Percentiles rank a stretch among this genome's conserved stretches.
phyloP scores from a whole-genome alignment of 208 protist species.

The Willaertia magna region DNA sequence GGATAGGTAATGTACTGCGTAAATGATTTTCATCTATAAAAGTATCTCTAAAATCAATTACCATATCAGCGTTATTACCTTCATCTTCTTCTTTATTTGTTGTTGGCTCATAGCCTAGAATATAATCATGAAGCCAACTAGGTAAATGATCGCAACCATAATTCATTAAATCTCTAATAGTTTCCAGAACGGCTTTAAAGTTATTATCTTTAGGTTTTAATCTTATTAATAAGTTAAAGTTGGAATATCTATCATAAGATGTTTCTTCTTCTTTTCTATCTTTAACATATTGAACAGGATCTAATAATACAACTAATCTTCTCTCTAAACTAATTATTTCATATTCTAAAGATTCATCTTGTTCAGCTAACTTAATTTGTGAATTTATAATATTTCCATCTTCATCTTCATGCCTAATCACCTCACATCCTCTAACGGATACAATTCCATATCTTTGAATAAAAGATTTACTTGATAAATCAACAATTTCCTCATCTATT shows the following conservation, averaged over 20 bases:
- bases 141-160: background rate
- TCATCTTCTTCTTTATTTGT: background rate
- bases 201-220: constrained; percentile 63
- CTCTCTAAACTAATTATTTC: background rate
- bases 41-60: background rate
- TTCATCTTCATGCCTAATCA: constrained; percentile 26
- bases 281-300: background rate
- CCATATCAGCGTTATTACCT: background rate
- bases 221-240: constrained; percentile 60
- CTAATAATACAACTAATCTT: background rate
- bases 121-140: background rate
- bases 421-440: constrained; percentile 22
- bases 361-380: background rate
- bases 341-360: background rate
- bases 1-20: background rate
- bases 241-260: constrained; percentile 26
- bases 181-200: constrained; percentile 66
- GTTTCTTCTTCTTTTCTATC: constrained; percentile 7
- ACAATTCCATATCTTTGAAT: constrained; percentile 12
- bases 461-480: constrained; percentile 15
- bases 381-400: constrained; percentile 21
- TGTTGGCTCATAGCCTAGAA: background rate
- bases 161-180: constrained; percentile 61
- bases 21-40: background rate
- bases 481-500: too few relatives aligned